Evolutionary conservation across 2,329 filamentous ascomycete genomes (phyloP).

Genomic region (Nakataea oryzae): DNA sequence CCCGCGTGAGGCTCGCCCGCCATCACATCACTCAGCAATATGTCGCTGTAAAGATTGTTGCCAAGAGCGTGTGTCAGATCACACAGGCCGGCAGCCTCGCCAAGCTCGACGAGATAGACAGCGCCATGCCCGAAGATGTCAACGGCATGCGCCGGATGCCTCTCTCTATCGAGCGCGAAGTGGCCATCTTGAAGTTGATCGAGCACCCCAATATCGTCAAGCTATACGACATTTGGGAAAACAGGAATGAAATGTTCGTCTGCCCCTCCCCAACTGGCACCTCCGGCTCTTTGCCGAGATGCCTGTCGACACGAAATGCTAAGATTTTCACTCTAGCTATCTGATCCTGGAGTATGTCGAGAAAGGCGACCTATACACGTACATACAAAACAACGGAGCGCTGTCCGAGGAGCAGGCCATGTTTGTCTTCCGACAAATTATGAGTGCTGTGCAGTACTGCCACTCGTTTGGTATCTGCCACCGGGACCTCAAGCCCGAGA

Average conservation of each 20-base stretch:
- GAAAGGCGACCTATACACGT: constrained; percentile 69
- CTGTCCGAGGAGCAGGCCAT: constrained; percentile 72
- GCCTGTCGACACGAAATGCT: background rate
- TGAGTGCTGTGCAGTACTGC: constrained; percentile 84
- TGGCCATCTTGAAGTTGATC: constrained; percentile 93
- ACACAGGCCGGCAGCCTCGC: constrained; percentile 80
- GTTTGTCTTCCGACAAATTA: constrained; percentile 83
- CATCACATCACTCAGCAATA: constrained; percentile 69
- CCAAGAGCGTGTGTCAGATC: constrained; percentile 68
- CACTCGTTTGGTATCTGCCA: constrained; percentile 94
- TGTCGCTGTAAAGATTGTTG: constrained; percentile 92
- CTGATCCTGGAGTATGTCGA: constrained; percentile 90
- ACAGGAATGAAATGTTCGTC: constrained; percentile 79
- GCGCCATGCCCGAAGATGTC: constrained; percentile 40
- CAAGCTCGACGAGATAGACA: constrained; percentile 66
- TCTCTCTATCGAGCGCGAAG: constrained; percentile 83
- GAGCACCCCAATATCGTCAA: constrained; percentile 92
- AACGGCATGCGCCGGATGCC: constrained; percentile 64
- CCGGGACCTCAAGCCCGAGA: constrained; percentile 92
- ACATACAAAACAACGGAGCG: constrained; percentile 65
- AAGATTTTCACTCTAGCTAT: constrained; percentile 50
- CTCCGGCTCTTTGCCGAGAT: background rate
- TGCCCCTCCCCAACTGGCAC: background rate
- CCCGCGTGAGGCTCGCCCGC: constrained; percentile 74
- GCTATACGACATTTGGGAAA: constrained; percentile 96